A percentile compares a stretch with the other conserved stretches of the same genome.
These are phyloP conservation scores for Jatropha curcas DNA, from an alignment of 345 rosid species.

Conservation along the genomic window DNA sequence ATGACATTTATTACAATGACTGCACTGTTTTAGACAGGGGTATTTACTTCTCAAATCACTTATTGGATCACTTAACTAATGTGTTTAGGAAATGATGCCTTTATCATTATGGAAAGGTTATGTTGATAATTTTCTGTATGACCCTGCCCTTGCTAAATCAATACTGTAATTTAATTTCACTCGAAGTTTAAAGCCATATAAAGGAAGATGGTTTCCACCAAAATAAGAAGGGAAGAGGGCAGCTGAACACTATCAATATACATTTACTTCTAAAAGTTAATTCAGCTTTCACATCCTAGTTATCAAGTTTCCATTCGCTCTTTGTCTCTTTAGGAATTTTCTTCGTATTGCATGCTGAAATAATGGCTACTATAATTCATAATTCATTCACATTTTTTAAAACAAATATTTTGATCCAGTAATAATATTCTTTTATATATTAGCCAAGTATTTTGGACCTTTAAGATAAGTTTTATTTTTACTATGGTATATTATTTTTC, in stretches of 20 bases:
- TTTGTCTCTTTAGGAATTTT: background rate
- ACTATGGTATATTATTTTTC: background rate
- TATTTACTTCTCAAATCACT: constrained; percentile 33
- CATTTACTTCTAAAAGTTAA: background rate
- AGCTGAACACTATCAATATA: background rate
- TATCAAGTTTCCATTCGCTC: background rate
- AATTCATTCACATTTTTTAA: background rate
- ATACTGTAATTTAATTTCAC: background rate
- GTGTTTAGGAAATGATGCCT: background rate
- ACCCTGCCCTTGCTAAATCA: background rate
- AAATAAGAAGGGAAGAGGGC: background rate
- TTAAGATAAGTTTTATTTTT: background rate
- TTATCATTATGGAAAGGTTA: background rate
- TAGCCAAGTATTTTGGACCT: background rate
- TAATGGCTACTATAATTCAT: background rate
- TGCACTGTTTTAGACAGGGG: constrained; percentile 86
- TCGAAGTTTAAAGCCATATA: background rate
- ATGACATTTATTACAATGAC: constrained; percentile 90
- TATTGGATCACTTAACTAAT: background rate
- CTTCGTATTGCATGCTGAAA: background rate
- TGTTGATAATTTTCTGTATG: background rate
- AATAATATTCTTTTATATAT: background rate
- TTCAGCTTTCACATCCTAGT: no score
- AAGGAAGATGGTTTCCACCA: background rate
- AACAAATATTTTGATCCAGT: background rate